These are phyloP conservation scores for Thuidium tamariscinum DNA, from an alignment of 225 moss, liverwort and hornwort genomes.

Conservation along the genomic window DNA sequence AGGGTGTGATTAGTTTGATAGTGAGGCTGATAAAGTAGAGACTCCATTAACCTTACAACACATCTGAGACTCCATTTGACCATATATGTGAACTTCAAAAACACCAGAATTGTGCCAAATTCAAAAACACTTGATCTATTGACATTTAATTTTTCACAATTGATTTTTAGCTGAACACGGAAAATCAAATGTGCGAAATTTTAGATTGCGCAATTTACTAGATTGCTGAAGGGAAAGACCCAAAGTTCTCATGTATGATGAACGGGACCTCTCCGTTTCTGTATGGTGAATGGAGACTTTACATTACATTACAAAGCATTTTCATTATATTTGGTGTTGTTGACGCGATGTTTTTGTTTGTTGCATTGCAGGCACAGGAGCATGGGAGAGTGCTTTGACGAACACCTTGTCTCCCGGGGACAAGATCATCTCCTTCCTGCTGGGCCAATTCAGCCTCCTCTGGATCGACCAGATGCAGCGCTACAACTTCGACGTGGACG, in stretches of 20 bases:
- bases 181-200: too few species aligned
- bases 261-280: too few species aligned
- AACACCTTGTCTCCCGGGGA: constrained; percentile 91
- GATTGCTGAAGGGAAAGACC: background rate
- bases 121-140: background rate
- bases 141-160: background rate
- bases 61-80: background rate
- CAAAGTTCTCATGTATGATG: background rate
- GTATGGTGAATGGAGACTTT: background rate
- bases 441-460: constrained; percentile 85
- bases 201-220: background rate
- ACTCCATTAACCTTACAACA: background rate
- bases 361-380: constrained; percentile 57
- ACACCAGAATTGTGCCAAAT: background rate
- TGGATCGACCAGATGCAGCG: constrained; percentile 97
- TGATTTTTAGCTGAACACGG: background rate
- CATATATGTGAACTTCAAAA: background rate
- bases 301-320: background rate
- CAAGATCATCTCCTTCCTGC: constrained; percentile 66
- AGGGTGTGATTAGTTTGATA: background rate
- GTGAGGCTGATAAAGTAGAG: background rate
- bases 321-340: background rate
- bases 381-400: constrained; percentile 93
- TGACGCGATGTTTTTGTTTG: background rate
- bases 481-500: constrained; percentile 80